Evolutionary conservation across 2,329 filamentous ascomycete species (phyloP).

Genomic region (Penicillium occitanis): DNA sequence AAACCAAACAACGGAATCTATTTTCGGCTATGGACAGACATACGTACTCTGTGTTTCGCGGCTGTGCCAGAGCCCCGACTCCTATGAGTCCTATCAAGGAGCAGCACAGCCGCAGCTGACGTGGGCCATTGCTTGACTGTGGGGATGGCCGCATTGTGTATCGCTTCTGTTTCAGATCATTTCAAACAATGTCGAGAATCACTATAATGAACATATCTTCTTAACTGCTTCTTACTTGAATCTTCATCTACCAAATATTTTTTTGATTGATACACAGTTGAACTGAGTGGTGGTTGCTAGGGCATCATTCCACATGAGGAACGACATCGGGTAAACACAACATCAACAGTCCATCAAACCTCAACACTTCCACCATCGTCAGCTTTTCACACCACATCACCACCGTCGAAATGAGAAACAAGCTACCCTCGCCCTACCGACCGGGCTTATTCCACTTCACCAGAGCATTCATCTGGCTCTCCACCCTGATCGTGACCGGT

Average conservation of each 20-base stretch:
- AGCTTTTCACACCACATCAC: neutral
- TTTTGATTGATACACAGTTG: neutral
- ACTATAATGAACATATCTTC: neutral
- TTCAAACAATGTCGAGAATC: neutral
- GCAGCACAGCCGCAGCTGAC: slow-evolving; percentile 11
- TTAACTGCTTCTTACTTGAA: neutral
- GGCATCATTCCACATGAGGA: slow-evolving; percentile 3
- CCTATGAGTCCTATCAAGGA: neutral
- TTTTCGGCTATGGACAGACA: neutral
- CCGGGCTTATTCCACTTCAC: slow-evolving; percentile 42
- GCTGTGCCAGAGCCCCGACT: slow-evolving; percentile 9
- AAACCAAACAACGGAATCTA: neutral
- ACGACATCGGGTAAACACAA: neutral
- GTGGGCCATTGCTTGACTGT: slow-evolving; percentile 7
- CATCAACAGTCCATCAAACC: no score
- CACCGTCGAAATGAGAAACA: slow-evolving; percentile 32
- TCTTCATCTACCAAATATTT: neutral
- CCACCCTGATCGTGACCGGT: slow-evolving; percentile 54
- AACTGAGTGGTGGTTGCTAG: neutral
- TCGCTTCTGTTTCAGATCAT: slow-evolving; percentile 5
- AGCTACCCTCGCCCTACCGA: slow-evolving; percentile 43
- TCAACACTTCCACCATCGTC: neutral
- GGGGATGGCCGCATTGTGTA: slow-evolving; percentile 13
- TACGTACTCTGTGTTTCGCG: neutral
- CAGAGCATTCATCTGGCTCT: slow-evolving; percentile 46